A percentile compares a stretch with the other conserved stretches of the same genome.
Conservation (phyloP, 148 eudicot species). For the Rhododendron henanense region DNA sequence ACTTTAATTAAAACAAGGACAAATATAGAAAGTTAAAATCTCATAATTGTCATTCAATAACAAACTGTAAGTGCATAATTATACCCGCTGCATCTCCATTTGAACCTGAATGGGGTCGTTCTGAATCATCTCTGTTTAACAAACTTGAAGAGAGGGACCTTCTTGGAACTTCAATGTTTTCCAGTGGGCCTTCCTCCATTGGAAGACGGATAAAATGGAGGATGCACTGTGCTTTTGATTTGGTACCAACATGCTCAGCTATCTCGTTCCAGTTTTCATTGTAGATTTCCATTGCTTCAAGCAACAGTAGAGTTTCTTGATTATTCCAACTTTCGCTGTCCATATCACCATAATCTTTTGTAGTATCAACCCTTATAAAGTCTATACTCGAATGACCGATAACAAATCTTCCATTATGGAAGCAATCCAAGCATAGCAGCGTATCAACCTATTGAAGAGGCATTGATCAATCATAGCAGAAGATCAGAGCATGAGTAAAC, state of each 20-base stretch:
- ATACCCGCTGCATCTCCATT: conserved; percentile 64
- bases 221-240: conserved; percentile 95
- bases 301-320: conserved; percentile 85
- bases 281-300: conserved; percentile 75
- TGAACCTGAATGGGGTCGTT: conserved; percentile 30
- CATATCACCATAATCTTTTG: conserved; percentile 55
- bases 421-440: conserved; percentile 76
- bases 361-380: conserved; percentile 55
- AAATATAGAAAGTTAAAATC: conserved; percentile 2
- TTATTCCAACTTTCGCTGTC: conserved; percentile 90
- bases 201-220: conserved; percentile 88
- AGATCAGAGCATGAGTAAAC: background rate
- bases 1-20: background rate
- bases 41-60: conserved; percentile 5
- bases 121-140: conserved; percentile 27
- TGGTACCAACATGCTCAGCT: conserved; percentile 87
- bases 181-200: conserved; percentile 65
- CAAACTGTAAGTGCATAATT: conserved; percentile 10
- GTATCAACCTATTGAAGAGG: conserved; percentile 60
- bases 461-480: background rate
- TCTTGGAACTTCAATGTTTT: conserved; percentile 59
- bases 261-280: conserved; percentile 87
- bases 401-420: conserved; percentile 70
- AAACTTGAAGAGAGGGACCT: conserved; percentile 33
- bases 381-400: conserved; percentile 90